These are phyloP conservation scores for Rhodotorula paludigena DNA, from an alignment of 768 basidiomycete genomes.

Conservation along the genomic window DNA sequence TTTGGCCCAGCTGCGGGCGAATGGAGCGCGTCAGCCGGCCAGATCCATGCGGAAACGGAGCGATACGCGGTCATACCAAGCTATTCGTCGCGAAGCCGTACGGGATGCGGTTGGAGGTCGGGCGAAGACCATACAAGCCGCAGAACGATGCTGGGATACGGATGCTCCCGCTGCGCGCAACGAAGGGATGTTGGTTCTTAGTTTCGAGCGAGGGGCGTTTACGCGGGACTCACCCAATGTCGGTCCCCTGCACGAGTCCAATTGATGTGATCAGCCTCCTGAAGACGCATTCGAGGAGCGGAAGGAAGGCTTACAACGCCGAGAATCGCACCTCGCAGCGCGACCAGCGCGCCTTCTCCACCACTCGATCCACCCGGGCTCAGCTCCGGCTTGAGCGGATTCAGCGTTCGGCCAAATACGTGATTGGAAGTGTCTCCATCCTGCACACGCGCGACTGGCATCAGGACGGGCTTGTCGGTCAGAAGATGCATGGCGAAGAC, in stretches of 20 bases:
- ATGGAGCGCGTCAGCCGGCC: not conserved
- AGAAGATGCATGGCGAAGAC: not conserved
- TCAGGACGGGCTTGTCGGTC: not conserved
- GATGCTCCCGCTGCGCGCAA: conserved; percentile 44
- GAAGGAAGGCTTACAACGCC: conserved; percentile 26
- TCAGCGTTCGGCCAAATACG: conserved; percentile 58
- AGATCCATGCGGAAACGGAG: not conserved
- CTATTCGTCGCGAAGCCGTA: conserved; percentile 45
- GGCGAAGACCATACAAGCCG: conserved; percentile 53
- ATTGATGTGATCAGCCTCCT: too few relatives aligned
- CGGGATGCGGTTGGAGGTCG: conserved; percentile 20
- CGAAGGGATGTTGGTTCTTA: conserved; percentile 42
- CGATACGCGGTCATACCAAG: conserved; percentile 52
- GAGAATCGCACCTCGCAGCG: conserved; percentile 37
- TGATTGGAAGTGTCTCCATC: conserved; percentile 73
- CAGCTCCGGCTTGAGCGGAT: conserved; percentile 41
- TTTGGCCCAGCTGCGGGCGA: conserved; percentile 4
- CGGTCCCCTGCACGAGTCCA: too few relatives aligned
- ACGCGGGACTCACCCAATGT: too few relatives aligned
- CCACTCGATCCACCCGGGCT: conserved; percentile 42
- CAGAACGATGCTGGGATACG: conserved; percentile 65
- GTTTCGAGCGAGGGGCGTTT: not conserved
- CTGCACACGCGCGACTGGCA: too few relatives aligned
- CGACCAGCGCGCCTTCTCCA: conserved; percentile 44
- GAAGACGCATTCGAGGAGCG: too few relatives aligned